These are phyloP conservation scores for Pascua sp. DNA, from an alignment of 1,284 basidiomycete species.

Conservation along the genomic window DNA sequence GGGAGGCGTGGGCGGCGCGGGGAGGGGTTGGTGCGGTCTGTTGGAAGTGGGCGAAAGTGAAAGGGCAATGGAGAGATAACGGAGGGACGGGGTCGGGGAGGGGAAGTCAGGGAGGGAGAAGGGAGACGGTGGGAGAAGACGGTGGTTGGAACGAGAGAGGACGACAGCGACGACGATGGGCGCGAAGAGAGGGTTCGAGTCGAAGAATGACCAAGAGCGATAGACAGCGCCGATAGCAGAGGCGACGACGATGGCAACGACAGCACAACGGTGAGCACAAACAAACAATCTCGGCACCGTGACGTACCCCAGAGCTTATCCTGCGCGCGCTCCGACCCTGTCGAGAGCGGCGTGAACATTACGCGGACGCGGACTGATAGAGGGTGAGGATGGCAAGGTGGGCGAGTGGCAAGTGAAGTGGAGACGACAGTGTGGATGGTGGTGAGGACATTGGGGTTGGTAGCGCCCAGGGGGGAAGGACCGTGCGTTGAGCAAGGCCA, in stretches of 20 bases:
- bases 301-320: constrained; percentile 47
- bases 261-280: not conserved
- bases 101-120: not conserved
- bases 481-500: too few species aligned
- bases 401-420: too few species aligned
- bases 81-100: not conserved
- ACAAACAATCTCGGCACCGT: not conserved
- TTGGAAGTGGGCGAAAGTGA: not conserved
- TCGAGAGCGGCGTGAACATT: constrained; percentile 49
- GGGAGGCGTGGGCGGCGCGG: not conserved
- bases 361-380: too few species aligned
- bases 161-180: not conserved
- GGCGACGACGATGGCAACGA: not conserved
- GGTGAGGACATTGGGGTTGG: too few species aligned
- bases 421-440: too few species aligned
- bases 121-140: not conserved
- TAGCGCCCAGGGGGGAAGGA: too few species aligned
- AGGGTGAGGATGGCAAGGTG: too few species aligned
- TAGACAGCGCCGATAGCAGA: not conserved
- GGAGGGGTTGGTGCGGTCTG: not conserved
- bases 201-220: not conserved
- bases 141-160: not conserved
- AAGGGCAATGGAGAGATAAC: not conserved
- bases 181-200: not conserved
- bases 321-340: constrained; percentile 47